A percentile compares a stretch with the other conserved stretches of the same genome.
phyloP scores from a whole-genome alignment of 2,329 filamentous ascomycete genomes.

The Cladophialophora exuberans region DNA sequence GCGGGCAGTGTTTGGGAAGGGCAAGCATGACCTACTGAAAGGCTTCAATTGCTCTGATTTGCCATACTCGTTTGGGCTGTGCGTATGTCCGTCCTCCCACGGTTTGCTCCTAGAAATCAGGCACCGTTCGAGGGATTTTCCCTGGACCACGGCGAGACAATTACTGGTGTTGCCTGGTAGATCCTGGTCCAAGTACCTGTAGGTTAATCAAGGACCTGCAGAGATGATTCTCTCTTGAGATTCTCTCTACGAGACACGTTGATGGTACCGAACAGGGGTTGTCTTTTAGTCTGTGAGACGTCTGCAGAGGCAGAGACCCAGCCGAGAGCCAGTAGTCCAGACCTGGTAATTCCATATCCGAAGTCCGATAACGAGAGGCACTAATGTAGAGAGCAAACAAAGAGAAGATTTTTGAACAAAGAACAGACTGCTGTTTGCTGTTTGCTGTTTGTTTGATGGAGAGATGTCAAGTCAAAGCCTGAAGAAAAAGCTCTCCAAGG shows the following conservation, averaged over 20 bases:
- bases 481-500: too few relatives aligned
- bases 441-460: too few relatives aligned
- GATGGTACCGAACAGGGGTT: slow-evolving; percentile 11
- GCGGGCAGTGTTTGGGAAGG: too few relatives aligned
- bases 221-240: too few relatives aligned
- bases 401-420: background rate
- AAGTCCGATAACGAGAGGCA: background rate
- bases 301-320: slow-evolving; percentile 4
- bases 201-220: background rate
- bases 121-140: background rate
- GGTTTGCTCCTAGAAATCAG: slow-evolving; percentile 2
- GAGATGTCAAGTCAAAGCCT: too few relatives aligned
- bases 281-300: slow-evolving; percentile 12
- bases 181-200: slow-evolving; percentile 2
- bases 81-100: too few relatives aligned
- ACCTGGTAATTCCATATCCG: background rate
- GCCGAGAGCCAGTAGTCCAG: background rate
- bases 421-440: too few relatives aligned
- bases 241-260: slow-evolving; percentile 10
- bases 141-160: background rate
- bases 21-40: too few relatives aligned
- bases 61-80: too few relatives aligned
- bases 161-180: background rate
- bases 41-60: too few relatives aligned
- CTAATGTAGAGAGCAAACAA: background rate